A percentile compares a stretch with the other conserved stretches of the same genome.
Evolutionary conservation across 495 filamentous ascomycete genomes (phyloP).

Genomic region (Podospora pseudocomata): DNA sequence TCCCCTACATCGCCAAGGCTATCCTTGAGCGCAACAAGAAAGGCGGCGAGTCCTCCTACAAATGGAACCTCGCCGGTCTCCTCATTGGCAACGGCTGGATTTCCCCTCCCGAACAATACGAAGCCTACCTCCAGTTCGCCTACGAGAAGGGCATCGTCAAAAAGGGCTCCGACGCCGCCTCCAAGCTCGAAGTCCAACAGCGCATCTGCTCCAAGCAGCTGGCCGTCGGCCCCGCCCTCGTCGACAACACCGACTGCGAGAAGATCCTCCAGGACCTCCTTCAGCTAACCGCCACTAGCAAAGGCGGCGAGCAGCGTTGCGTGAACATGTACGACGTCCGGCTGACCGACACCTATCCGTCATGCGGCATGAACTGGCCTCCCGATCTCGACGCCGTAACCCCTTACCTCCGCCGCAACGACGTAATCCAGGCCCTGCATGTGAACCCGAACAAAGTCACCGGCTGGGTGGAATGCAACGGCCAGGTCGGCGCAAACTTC

Average conservation of each 20-base stretch:
- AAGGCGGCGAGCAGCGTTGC: constrained; percentile 54
- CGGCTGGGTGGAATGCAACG: constrained; percentile 90
- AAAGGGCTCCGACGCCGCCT: constrained; percentile 59
- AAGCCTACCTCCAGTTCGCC: constrained; percentile 75
- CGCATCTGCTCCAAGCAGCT: constrained; percentile 61
- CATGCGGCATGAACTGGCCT: constrained; percentile 96
- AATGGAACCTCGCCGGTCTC: constrained; percentile 82
- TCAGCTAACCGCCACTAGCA: constrained; percentile 47
- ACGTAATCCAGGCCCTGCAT: constrained; percentile 76
- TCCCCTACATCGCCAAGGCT: constrained; percentile 87
- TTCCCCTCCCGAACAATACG: constrained; percentile 82
- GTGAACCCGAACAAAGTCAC: constrained; percentile 74
- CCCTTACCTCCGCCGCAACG: constrained; percentile 78
- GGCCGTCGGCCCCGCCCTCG: constrained; percentile 55
- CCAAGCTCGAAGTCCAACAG: constrained; percentile 50
- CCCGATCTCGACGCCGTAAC: constrained; percentile 71
- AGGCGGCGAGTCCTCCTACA: constrained; percentile 28
- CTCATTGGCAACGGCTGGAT: constrained; percentile 98
- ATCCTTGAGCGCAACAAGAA: constrained; percentile 79
- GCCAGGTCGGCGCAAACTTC: constrained; percentile 69
- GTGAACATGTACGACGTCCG: constrained; percentile 95
- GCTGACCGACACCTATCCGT: constrained; percentile 63
- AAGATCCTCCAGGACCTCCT: constrained; percentile 67
- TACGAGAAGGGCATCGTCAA: constrained; percentile 70
- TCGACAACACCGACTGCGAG: constrained; percentile 72